These are phyloP conservation scores for Hydrangea macrophylla DNA, from an alignment of 148 eudicot genomes.

Conservation along the genomic window DNA sequence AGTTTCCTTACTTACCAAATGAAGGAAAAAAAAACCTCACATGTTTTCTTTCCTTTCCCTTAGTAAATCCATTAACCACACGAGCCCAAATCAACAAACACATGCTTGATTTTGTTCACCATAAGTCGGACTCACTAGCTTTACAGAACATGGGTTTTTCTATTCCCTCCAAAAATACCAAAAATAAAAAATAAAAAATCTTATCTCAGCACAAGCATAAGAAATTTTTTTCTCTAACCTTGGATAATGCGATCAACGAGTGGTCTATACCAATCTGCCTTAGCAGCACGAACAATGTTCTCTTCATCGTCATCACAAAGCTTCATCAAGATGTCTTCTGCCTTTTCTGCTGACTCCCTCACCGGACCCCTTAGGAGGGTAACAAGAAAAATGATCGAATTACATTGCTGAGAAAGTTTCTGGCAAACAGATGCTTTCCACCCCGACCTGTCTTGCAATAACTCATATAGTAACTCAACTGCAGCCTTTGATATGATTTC, in stretches of 20 bases:
- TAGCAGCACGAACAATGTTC: constrained; percentile 31
- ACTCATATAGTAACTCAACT: constrained; percentile 33
- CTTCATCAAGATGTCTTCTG: constrained; percentile 31
- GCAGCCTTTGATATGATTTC: constrained; percentile 31
- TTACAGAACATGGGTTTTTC: no score
- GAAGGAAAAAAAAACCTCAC: no score
- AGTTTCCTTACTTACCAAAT: no score
- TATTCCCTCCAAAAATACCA: no score
- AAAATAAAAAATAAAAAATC: background rate
- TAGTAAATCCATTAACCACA: no score
- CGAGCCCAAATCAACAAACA: no score
- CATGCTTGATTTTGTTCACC: no score
- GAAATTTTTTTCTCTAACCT: constrained; percentile 25
- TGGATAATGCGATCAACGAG: constrained; percentile 24
- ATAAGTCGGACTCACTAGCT: no score
- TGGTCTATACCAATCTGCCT: constrained; percentile 39
- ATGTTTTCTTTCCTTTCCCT: no score
- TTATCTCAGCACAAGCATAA: background rate
- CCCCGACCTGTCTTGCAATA: constrained; percentile 23
- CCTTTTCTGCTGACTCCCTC: constrained; percentile 20
- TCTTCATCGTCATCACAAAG: constrained; percentile 40
- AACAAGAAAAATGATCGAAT: constrained; percentile 27
- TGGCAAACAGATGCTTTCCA: constrained; percentile 24
- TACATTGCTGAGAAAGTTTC: constrained; percentile 27
- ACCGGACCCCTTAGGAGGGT: constrained; percentile 17